Evolutionary conservation across 78 protist genomes (phyloP).

Genomic region (Dictyostelium firmibasis): DNA sequence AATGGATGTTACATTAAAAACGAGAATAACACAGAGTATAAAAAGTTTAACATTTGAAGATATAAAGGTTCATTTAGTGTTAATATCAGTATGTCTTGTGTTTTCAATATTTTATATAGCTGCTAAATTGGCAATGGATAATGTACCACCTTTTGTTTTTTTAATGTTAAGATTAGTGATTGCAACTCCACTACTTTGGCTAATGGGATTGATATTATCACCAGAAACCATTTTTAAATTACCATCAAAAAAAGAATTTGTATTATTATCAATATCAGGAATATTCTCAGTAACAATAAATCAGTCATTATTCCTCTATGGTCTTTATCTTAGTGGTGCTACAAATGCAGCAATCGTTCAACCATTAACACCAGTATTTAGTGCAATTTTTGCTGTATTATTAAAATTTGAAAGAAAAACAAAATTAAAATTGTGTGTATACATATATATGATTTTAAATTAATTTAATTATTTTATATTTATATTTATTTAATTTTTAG

Average conservation of each 20-base stretch:
- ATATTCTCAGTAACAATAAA: constrained; percentile 30
- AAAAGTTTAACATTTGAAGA: not conserved
- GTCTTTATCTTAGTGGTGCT: constrained; percentile 44
- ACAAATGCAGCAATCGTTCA: constrained; percentile 54
- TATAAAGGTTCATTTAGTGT: constrained; percentile 41
- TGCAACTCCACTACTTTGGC: constrained; percentile 60
- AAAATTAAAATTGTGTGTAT: not conserved
- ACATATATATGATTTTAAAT: no score
- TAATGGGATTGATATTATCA: not conserved
- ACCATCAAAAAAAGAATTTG: constrained; percentile 26
- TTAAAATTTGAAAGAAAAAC: constrained; percentile 46
- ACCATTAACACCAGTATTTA: constrained; percentile 52
- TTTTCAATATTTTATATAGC: constrained; percentile 56
- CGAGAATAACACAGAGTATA: constrained; percentile 10
- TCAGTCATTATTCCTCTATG: constrained; percentile 35
- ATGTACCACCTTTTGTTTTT: constrained; percentile 26
- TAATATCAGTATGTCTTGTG: constrained; percentile 34
- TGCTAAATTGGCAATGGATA: constrained; percentile 4
- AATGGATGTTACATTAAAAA: constrained; percentile 30
- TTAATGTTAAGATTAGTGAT: constrained; percentile 13
- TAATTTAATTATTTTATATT: no score
- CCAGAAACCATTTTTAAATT: not conserved
- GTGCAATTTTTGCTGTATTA: constrained; percentile 19
- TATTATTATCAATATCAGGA: constrained; percentile 16
- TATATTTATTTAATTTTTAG: not conserved